phyloP scores from a whole-genome alignment of 129 eudicot species.

The Glebionis coronaria region DNA sequence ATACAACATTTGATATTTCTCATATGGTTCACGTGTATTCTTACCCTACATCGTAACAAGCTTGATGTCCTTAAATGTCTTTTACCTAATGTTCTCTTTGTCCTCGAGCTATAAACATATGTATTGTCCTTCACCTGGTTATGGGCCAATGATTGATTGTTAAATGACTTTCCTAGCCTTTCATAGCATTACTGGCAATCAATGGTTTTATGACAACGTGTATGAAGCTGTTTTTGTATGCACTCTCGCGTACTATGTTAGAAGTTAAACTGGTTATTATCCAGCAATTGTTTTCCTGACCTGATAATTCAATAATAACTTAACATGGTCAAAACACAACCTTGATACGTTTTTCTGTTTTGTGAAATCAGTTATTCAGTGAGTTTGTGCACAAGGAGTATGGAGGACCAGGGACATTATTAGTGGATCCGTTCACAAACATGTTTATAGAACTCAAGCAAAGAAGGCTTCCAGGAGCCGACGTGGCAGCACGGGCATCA shows the following conservation, averaged over 20 bases:
- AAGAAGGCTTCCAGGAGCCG: conserved; percentile 67
- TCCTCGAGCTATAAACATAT: conserved; percentile 12
- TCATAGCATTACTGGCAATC: conserved; percentile 21
- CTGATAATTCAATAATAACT: background rate
- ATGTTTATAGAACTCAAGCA: conserved; percentile 61
- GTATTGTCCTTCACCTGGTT: conserved; percentile 34
- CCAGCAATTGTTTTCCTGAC: background rate
- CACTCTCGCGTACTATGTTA: conserved; percentile 14
- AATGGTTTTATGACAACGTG: conserved; percentile 33
- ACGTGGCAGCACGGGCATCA: conserved; percentile 60
- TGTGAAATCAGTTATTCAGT: conserved; percentile 52
- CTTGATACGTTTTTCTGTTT: conserved; percentile 7
- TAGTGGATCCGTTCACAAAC: conserved; percentile 72
- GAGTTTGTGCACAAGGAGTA: conserved; percentile 59
- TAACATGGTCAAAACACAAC: conserved; percentile 13
- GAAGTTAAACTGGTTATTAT: background rate
- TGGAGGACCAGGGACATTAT: conserved; percentile 80
- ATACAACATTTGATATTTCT: conserved; percentile 12
- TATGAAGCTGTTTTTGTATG: conserved; percentile 30
- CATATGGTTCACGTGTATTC: conserved; percentile 13
- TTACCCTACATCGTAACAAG: conserved; percentile 15
- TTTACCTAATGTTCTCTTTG: conserved; percentile 9
- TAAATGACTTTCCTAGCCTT: conserved; percentile 28
- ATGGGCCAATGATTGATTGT: conserved; percentile 29
- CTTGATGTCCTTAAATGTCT: conserved; percentile 19